Evolutionary conservation across 768 basidiomycete species (phyloP).

Genomic region (Tephrocybe sp.): DNA sequence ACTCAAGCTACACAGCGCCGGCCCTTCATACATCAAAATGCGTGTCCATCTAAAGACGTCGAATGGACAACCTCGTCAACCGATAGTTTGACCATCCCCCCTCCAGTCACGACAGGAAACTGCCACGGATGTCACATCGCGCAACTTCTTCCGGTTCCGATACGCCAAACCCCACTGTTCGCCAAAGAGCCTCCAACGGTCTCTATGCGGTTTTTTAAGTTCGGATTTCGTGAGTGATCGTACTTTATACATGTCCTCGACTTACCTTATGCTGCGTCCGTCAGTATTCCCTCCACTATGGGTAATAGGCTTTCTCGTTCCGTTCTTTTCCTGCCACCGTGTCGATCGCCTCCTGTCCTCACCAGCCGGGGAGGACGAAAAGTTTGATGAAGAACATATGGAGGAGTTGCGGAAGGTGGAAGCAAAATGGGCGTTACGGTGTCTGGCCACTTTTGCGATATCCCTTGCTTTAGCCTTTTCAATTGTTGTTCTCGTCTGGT

Average conservation of each 20-base stretch:
- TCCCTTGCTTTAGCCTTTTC: background rate
- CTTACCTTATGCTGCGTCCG: background rate
- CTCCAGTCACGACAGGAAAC: background rate
- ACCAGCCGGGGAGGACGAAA: background rate
- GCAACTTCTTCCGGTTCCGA: background rate
- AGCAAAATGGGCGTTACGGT: slow-evolving; percentile 2
- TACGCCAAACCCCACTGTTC: background rate
- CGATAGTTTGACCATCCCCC: slow-evolving; percentile 6
- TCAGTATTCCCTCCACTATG: slow-evolving; percentile 10
- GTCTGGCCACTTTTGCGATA: background rate
- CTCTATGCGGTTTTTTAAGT: slow-evolving; percentile 7
- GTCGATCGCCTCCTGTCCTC: background rate
- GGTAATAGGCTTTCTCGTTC: slow-evolving; percentile 1
- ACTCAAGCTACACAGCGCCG: slow-evolving; percentile 37
- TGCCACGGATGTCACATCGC: slow-evolving; percentile 8
- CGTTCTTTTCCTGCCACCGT: background rate
- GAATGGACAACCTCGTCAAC: slow-evolving; percentile 7
- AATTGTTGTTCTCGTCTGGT: background rate
- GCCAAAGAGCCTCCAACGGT: slow-evolving; percentile 4
- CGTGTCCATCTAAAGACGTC: slow-evolving; percentile 5
- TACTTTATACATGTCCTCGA: background rate
- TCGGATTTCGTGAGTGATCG: slow-evolving; percentile 2
- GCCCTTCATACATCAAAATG: slow-evolving; percentile 18
- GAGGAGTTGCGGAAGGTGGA: slow-evolving; percentile 5
- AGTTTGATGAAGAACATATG: background rate